Base-by-base conservation (phyloP, 2,329 filamentous ascomycete genomes). In the Aspergillus sojae region DNA sequence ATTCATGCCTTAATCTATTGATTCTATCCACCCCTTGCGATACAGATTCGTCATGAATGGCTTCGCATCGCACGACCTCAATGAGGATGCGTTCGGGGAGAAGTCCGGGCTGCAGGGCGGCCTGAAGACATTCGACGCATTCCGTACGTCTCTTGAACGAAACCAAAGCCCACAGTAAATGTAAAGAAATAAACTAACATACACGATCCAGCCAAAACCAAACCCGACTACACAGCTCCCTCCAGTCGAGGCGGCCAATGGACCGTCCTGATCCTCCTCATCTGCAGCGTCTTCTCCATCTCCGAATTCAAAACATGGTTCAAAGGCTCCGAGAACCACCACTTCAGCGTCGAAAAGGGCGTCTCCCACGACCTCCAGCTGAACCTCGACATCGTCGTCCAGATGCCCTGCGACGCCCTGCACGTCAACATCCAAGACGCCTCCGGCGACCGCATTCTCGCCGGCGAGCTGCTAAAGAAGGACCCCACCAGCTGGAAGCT, bases 401-500 rank as follows among this genome's bases (percentile, higher is more conserved):
- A 85, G 58, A 99, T 99, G 95, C 82, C 85, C 70, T 99, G 95
- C 83, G 81, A 85, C 62, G 90, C 96, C 75, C 81, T 99, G n/a
- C 92, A 97, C 80, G 84, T 99, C 79, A 98, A 99, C 80, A 94
- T 99, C 57, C 95, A 98, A 82, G 95, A 99, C 78, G 94, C 94
- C 2, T 88, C 93, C 0, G 94, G 95, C 58, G 95, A 99, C 78
- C 89, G 92, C 67, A 96, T 98, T 72, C 85, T 96, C 34, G 95
- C 95, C 3, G 91, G 87, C 4, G 84, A 89, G 43, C 83, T 89
- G 67, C 83, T 99, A 65, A 84, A 86, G 67, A 89, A 88, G 72
- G 93, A 97, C 71, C 81, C 86, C 19, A 98, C 95, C 9, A 86
- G 81, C 67, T 99, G 94, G 93, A 75, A 77, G 26, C 88, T 94